Conservation (phyloP, 345 rosid species). For the Stellera chamaejasme region DNA sequence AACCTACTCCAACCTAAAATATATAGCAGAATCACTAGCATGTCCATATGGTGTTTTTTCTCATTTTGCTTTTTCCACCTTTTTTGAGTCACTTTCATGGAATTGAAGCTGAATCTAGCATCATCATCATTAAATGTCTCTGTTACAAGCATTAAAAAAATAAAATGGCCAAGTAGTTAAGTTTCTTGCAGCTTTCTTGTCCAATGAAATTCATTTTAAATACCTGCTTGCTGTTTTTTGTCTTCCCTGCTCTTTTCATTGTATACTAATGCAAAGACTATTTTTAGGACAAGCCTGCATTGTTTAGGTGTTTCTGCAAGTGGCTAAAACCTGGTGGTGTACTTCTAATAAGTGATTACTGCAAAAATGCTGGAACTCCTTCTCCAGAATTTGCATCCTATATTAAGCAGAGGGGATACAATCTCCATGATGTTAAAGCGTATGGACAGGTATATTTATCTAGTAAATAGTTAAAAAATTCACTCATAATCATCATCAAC, state of each 20-base stretch:
- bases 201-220: no score
- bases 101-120: no score
- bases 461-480: constrained; percentile 10
- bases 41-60: no score
- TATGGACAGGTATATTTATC: constrained; percentile 64
- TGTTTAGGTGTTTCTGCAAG: constrained; percentile 77
- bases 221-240: background rate
- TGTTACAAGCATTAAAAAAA: no score
- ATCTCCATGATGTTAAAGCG: constrained; percentile 71
- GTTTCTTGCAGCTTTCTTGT: no score
- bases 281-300: constrained; percentile 83
- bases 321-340: constrained; percentile 96
- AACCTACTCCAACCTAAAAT: no score
- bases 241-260: constrained; percentile 5
- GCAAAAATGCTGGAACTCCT: constrained; percentile 63
- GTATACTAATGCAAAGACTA: background rate
- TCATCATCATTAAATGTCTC: no score
- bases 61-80: no score
- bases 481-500: background rate
- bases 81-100: no score
- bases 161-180: no score
- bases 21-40: no score
- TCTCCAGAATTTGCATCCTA: constrained; percentile 59
- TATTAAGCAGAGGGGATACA: constrained; percentile 87
- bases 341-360: constrained; percentile 90